Evolutionary conservation across 2,329 filamentous ascomycete genomes (phyloP), one percentile per base, ranked within the genome.

Genomic region (Apiospora koreana): DNA sequence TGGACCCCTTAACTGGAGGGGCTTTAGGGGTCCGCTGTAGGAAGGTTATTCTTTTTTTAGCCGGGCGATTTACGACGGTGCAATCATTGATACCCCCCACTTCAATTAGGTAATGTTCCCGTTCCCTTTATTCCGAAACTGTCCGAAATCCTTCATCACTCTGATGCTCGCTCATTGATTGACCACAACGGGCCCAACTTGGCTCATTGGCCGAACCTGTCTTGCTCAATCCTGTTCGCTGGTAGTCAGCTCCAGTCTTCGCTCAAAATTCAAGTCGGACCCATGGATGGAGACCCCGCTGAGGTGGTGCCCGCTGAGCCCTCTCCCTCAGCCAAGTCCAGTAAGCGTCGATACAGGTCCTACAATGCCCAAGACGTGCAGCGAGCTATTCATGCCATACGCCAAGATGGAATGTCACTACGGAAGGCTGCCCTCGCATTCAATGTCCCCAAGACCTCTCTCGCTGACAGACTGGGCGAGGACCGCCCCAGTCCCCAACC

Each of bases 401-500:
- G 70, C 18, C 68, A 73, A 35, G 72, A 76, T n/a, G 74, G 74
- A 38, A 69, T 77, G 41, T 75, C 73, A 14, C 70, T 77, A 12
- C 73, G 75, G 42, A 73, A 75, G 58, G 74, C 75, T 0, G 73
- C 75, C 14, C 45, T 50, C 0, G 68, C 71, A 12, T 77, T 72
- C 73, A 69, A 71, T n/a, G 72, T 77, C 7, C 75, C 75, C 21
- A 77, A 75, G 68, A 76, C 73, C 8, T 75, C 75, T 14, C 73
- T 76, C 21, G 72, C 72, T 2, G 73, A 75, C 41, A 71, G 70
- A 14, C 62, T 77, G 1, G 74, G 75, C 10, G 72, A 74, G 14
- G 43, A 69, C 9, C 66, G 72, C 31, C 74, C 74, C 9, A 70
- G 48, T 12, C 68, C 74, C 21, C 69, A 69, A 14, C 73, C 75